Base-by-base conservation (phyloP, 1,139 yeast genomes). In the Zhuliangozyma blackwelliae region DNA sequence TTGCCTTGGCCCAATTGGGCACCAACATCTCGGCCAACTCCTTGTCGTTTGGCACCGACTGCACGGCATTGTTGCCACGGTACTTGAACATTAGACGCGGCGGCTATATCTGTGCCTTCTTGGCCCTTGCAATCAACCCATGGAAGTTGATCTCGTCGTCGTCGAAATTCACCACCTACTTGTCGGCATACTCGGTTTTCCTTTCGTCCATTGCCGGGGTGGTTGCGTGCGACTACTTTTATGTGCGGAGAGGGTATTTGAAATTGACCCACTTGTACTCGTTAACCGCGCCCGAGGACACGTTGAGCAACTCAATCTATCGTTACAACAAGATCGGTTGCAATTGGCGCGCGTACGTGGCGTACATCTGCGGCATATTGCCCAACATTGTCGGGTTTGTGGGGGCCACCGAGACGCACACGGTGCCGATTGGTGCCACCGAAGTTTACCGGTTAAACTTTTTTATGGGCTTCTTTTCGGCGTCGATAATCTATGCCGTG, bases 1-100 rank as follows among this genome's bases (percentile, higher is more conserved):
- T 88, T 63, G 84, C 88, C 2, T 61, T 88, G 41, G 95, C 96
- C 12, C 96, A 88, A 61, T 66, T 87, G 45, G 96, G 96, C 57
- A 84, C 95, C n/a, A 89, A 89, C 55, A 84, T 89, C 45, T 79
- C 94, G 28, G 96, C 96, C 10, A 89, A 89, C 62, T 82, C 95
- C 5, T 68, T 89, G 37, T 81, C 95, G 5, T 92, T 94, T 37
- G 96, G 96, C 55, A 88, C 95, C 4, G 97, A 89, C 62, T 77
- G 87, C 65, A 77, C 96, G 10, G 95, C 96, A 2, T 57, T 89
- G 46, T 58, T 86, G 34, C 96, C 97, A 28, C 70, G 82, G 41
- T 87, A 69, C 59, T 67, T 89, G 54, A 87, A 82, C 62, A 88
- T 67, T 69, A 41, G 95, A 85, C 79, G 97, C 50, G 84, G 89